Evolutionary conservation across 116 monocot genomes (phyloP).

Genomic region (Papilionanthe hybrid): DNA sequence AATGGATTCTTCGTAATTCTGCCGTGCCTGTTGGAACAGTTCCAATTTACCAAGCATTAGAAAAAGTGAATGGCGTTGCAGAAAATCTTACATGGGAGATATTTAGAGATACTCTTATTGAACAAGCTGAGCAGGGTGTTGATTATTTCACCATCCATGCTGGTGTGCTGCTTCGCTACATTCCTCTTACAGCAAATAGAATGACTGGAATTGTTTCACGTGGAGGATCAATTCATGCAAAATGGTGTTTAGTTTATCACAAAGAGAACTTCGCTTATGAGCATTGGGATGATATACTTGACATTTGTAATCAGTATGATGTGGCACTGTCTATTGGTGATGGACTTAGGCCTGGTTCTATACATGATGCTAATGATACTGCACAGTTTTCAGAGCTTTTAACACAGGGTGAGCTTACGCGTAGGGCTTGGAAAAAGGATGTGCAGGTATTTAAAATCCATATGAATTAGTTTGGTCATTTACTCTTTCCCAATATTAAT

Average conservation of each 20-base stretch:
- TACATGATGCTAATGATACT: slow-evolving; percentile 93
- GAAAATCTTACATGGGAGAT: slow-evolving; percentile 91
- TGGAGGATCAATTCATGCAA: slow-evolving; percentile 96
- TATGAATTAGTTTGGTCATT: not conserved
- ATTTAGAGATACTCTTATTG: slow-evolving; percentile 88
- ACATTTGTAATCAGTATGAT: slow-evolving; percentile 95
- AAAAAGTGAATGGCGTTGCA: slow-evolving; percentile 93
- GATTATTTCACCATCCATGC: slow-evolving; percentile 99
- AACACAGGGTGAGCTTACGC: slow-evolving; percentile 88
- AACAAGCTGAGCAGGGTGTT: slow-evolving; percentile 98
- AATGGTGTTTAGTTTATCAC: slow-evolving; percentile 92
- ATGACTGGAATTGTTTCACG: slow-evolving; percentile 98
- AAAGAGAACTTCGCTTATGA: slow-evolving; percentile 98
- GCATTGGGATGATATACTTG: slow-evolving; percentile 97
- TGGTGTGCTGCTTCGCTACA: slow-evolving; percentile 88
- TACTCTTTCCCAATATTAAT: not conserved
- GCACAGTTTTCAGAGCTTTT: slow-evolving; percentile 97
- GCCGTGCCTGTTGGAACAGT: slow-evolving; percentile 95
- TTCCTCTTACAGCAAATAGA: slow-evolving; percentile 91
- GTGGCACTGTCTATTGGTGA: slow-evolving; percentile 88
- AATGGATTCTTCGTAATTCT: slow-evolving; percentile 94
- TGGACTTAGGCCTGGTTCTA: slow-evolving; percentile 92
- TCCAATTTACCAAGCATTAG: slow-evolving; percentile 95
- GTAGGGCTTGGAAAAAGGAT: slow-evolving; percentile 95
- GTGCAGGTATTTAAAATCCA: slow-evolving; percentile 59